Evolutionary conservation across 768 basidiomycete species (phyloP).

Genomic region (Lentinus tigrinus): DNA sequence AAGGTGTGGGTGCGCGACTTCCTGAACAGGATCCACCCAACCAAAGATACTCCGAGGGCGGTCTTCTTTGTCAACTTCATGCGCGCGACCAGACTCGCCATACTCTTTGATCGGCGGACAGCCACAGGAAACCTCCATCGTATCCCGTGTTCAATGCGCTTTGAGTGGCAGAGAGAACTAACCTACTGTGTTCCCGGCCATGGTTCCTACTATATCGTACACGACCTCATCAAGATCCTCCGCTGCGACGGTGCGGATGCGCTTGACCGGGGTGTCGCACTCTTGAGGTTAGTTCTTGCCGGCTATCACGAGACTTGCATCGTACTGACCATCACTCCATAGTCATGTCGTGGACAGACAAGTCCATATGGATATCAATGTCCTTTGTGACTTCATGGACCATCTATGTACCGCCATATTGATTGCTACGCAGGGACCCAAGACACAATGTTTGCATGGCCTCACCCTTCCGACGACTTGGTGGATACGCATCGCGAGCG

Average conservation of each 20-base stretch:
- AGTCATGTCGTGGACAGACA: constrained; percentile 43
- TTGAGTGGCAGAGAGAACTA: not conserved
- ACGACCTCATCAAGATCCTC: constrained; percentile 36
- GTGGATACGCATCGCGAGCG: constrained; percentile 20
- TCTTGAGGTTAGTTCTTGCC: not conserved
- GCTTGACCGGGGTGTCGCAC: constrained; percentile 15
- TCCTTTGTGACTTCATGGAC: constrained; percentile 54
- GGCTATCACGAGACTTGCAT: not conserved
- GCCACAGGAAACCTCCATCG: constrained; percentile 36
- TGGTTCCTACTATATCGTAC: constrained; percentile 20
- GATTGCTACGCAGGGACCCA: constrained; percentile 31
- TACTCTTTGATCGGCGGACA: constrained; percentile 36
- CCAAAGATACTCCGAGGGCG: not conserved
- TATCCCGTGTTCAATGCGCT: constrained; percentile 25
- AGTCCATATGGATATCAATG: constrained; percentile 43
- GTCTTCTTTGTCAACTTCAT: constrained; percentile 42
- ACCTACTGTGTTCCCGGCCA: not conserved
- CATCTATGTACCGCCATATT: constrained; percentile 42
- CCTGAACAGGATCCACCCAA: constrained; percentile 33
- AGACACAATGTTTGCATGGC: constrained; percentile 36
- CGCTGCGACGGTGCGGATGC: constrained; percentile 27
- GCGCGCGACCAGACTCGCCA: constrained; percentile 38
- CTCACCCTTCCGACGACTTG: constrained; percentile 55
- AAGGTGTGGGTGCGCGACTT: constrained; percentile 46
- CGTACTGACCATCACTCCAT: not conserved